phyloP scores from a whole-genome alignment of 768 basidiomycete genomes.

The Crepidotus variabilis region DNA sequence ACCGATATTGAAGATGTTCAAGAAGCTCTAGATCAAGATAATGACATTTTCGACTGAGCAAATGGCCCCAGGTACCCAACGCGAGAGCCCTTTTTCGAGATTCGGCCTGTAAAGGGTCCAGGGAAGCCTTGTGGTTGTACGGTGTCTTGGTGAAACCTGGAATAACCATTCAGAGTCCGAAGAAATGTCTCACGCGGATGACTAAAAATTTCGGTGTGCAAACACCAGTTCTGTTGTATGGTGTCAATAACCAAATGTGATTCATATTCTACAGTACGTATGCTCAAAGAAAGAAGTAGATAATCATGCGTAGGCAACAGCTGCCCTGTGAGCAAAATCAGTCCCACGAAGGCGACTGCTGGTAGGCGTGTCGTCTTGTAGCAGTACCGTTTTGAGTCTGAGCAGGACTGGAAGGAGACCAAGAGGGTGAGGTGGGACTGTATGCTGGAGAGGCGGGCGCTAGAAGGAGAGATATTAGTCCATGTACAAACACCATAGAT shows the following conservation, averaged over 20 bases:
- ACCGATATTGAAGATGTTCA: no score
- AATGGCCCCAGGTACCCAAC: no score
- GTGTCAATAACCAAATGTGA: background rate
- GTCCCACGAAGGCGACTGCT: constrained; percentile 51
- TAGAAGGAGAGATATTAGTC: constrained; percentile 24
- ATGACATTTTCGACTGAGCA: no score
- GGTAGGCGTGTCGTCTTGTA: constrained; percentile 41
- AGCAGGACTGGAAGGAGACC: constrained; percentile 80
- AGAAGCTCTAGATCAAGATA: no score
- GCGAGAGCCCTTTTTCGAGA: no score
- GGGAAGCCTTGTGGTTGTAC: no score
- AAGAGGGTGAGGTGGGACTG: constrained; percentile 80
- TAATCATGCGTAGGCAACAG: constrained; percentile 17
- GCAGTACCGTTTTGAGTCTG: constrained; percentile 52
- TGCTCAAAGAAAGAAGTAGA: constrained; percentile 15
- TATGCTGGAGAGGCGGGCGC: constrained; percentile 85
- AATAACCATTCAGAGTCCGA: no score
- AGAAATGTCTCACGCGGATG: no score
- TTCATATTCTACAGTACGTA: constrained; percentile 24
- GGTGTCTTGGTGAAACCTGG: no score
- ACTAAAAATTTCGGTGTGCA: no score
- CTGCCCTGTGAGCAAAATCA: constrained; percentile 18
- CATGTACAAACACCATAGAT: constrained; percentile 5
- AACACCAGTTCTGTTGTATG: no score
- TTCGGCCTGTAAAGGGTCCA: no score